Percentiles rank a stretch among this genome's conserved stretches.
These are phyloP conservation scores for Cyclanthera cordifolia DNA, from an alignment of 306 rosid species.

Conservation along the genomic window DNA sequence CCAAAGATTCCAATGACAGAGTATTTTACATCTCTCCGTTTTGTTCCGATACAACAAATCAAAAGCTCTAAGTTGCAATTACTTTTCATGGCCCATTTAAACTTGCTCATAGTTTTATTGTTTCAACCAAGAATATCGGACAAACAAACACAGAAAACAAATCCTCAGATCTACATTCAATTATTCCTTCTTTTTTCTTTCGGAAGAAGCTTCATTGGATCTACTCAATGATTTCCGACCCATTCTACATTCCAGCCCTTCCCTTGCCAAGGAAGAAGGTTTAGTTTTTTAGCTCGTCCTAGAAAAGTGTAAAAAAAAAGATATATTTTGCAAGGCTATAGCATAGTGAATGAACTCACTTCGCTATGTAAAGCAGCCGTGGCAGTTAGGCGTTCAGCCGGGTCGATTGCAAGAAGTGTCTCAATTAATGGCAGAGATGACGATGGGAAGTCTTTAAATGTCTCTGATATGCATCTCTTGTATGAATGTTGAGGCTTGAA, in stretches of 20 bases:
- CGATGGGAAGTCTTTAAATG: slow-evolving; percentile 59
- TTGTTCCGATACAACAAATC: not conserved
- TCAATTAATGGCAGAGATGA: slow-evolving; percentile 74
- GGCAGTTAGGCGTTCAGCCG: slow-evolving; percentile 72
- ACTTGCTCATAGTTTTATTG: not conserved
- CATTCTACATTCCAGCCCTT: not conserved
- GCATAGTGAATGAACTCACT: slow-evolving; percentile 42
- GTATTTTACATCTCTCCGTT: not conserved
- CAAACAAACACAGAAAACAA: not conserved
- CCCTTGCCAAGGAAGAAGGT: not conserved
- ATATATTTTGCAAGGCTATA: not conserved
- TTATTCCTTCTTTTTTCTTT: not conserved
- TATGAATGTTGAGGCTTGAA: slow-evolving; percentile 82
- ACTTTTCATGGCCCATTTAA: not conserved
- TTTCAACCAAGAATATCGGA: not conserved
- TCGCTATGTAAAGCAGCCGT: slow-evolving; percentile 68
- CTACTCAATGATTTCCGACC: not conserved
- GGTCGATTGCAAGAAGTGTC: slow-evolving; percentile 70
- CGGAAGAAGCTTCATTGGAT: not conserved
- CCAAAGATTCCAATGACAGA: not conserved
- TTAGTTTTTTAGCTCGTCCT: not conserved
- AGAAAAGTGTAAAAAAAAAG: not conserved
- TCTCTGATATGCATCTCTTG: slow-evolving; percentile 62
- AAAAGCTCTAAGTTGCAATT: not conserved
- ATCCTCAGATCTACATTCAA: not conserved